phyloP scores from a whole-genome alignment of 2,329 filamentous ascomycete genomes.

The Pseudogymnoascus sp. region DNA sequence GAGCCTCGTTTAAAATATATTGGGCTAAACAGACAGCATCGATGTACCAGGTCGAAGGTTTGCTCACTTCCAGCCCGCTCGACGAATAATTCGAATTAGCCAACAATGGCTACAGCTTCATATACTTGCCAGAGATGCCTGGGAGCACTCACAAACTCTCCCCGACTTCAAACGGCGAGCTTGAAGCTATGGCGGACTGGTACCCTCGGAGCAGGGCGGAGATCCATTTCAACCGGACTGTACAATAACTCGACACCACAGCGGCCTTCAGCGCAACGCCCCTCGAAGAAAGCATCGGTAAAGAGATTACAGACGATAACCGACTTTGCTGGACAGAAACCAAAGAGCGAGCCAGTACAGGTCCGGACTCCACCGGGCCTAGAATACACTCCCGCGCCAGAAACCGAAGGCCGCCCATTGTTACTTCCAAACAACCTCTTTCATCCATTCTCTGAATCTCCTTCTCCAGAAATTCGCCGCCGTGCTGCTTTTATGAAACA shows the following conservation, averaged over 20 bases:
- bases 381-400: slow-evolving; percentile 18
- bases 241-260: slow-evolving; percentile 14
- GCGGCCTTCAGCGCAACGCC: slow-evolving; percentile 13
- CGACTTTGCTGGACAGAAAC: slow-evolving; percentile 19
- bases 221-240: slow-evolving; percentile 21
- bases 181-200: slow-evolving; percentile 14
- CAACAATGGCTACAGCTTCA: slow-evolving; percentile 17
- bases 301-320: slow-evolving; percentile 20
- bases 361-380: slow-evolving; percentile 20
- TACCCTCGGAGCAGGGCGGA: slow-evolving; percentile 13
- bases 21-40: not conserved
- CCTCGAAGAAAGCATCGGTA: slow-evolving; percentile 15
- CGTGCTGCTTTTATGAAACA: slow-evolving; percentile 87
- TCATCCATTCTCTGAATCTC: slow-evolving; percentile 84
- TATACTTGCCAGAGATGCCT: slow-evolving; percentile 29
- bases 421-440: slow-evolving; percentile 70
- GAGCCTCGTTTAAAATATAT: slow-evolving; percentile 9
- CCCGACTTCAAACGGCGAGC: slow-evolving; percentile 16
- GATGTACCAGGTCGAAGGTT: not conserved
- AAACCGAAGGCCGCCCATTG: slow-evolving; percentile 23
- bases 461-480: slow-evolving; percentile 77
- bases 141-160: slow-evolving; percentile 19
- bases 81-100: not conserved
- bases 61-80: not conserved
- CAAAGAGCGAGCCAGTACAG: slow-evolving; percentile 22